These are phyloP conservation scores for Solanum hybrid DNA, from an alignment of 305 asterid species.

Conservation along the genomic window DNA sequence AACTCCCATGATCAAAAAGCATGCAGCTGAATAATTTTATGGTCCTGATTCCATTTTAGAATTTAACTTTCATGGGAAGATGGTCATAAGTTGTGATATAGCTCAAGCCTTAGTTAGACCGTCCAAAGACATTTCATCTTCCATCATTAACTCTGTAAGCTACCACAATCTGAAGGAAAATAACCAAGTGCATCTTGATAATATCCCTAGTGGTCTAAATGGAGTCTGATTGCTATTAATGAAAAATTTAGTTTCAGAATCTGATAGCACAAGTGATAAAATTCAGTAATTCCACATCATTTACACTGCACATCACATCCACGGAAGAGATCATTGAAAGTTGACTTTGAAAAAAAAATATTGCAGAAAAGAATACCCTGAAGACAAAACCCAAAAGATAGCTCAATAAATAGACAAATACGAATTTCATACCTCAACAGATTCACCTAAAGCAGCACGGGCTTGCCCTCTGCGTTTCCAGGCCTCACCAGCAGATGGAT, in stretches of 20 bases:
- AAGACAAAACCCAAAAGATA: background rate
- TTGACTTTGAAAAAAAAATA: background rate
- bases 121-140: background rate
- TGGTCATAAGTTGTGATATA: background rate
- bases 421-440: slow-evolving; percentile 54
- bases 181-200: background rate
- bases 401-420: background rate
- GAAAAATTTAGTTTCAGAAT: background rate
- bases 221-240: background rate
- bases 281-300: background rate
- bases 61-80: background rate
- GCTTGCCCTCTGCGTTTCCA: slow-evolving; percentile 99
- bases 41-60: background rate
- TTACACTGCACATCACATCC: background rate
- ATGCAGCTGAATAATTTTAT: background rate
- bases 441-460: slow-evolving; percentile 96
- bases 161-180: background rate
- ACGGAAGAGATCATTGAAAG: background rate
- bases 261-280: background rate
- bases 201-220: background rate
- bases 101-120: background rate
- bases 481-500: slow-evolving; percentile 96
- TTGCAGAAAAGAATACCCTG: background rate
- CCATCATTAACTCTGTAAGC: background rate
- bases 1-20: background rate